Base-by-base conservation (phyloP, 2,329 filamentous ascomycete species). In the Emericellopsis atlantica region DNA sequence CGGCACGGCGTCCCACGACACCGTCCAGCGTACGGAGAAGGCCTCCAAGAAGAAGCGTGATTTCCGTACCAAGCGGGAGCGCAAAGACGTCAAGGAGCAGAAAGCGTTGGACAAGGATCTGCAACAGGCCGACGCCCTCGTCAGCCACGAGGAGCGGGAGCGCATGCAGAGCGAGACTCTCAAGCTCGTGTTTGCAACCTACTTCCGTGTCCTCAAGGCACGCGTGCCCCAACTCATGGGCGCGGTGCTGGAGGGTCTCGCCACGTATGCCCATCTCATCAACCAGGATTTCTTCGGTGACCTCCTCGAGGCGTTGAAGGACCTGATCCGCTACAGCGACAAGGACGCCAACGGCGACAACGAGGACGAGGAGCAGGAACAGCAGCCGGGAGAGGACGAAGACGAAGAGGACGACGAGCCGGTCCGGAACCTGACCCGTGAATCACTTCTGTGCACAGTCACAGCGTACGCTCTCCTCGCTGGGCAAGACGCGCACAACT, bases 211-310 rank as follows among this genome's bases (percentile, higher is more conserved):
- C 41, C 67, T 98, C 35, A 96, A 96, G 65, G 71, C 79, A 41
- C 79, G 88, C 22, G 73, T 78, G 21, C 81, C 86, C 12, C 78
- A 83, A 49, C 75, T 98, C 15, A 96, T 95, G 86, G 92, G 92
- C n/a, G 89, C 90, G 12, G 89, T 95, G 0, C 74, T 98, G 5
- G 92, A 96, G 65, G 92, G 92, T 23, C 67, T 98, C 18, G 89
- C 90, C 39, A 88, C 88, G 56, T 98, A 94, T 56, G 81, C 89
- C 4, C 92, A 95, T 57, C 73, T 98, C 44, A 98, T 98, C 70
- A 98, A 98, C 65, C 88, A 98, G 56, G 87, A 98, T 57, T 96
- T 98, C 68, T 98, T 98, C 53, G 92, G 90, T 23, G 92, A 98
- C 56, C 72, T 98, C 24, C 75, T 98, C 10, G 92, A 96, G 62